phyloP scores from a whole-genome alignment of 164 flowering plant species.

The Chimonanthus praecox region DNA sequence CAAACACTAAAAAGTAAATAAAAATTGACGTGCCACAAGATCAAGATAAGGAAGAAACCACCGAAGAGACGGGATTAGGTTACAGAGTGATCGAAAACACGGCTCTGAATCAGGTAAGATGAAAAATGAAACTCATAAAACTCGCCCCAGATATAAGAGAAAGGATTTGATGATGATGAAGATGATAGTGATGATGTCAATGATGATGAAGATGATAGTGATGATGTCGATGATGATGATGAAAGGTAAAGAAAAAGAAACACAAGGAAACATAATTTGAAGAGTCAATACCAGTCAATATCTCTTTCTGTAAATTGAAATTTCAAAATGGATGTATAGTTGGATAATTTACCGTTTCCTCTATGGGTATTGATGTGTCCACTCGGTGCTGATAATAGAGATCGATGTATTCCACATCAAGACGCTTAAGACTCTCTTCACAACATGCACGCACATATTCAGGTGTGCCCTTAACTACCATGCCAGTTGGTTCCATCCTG shows the following conservation, averaged over 20 bases:
- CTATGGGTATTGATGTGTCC: slow-evolving; percentile 18
- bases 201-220: too few relatives aligned
- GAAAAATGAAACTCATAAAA: too few relatives aligned
- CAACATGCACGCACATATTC: slow-evolving; percentile 17
- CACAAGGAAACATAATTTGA: not conserved
- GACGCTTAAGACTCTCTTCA: slow-evolving; percentile 21
- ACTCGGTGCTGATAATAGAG: slow-evolving; percentile 22
- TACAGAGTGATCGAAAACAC: too few relatives aligned
- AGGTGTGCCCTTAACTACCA: slow-evolving; percentile 9
- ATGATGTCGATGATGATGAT: too few relatives aligned
- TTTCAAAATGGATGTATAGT: not conserved
- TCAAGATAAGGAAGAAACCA: too few relatives aligned
- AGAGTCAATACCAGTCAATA: not conserved
- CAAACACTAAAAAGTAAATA: too few relatives aligned
- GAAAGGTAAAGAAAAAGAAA: not conserved
- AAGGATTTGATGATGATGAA: too few relatives aligned
- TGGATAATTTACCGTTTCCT: slow-evolving; percentile 13
- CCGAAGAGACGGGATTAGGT: too few relatives aligned
- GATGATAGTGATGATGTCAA: too few relatives aligned
- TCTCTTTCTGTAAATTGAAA: not conserved
- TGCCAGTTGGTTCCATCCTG: not conserved
- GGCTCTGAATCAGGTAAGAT: too few relatives aligned
- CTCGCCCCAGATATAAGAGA: too few relatives aligned
- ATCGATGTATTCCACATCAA: slow-evolving; percentile 19
- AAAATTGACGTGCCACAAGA: too few relatives aligned